Evolutionary conservation across 768 basidiomycete genomes (phyloP).

Genomic region (Lactifluus rugatus): DNA sequence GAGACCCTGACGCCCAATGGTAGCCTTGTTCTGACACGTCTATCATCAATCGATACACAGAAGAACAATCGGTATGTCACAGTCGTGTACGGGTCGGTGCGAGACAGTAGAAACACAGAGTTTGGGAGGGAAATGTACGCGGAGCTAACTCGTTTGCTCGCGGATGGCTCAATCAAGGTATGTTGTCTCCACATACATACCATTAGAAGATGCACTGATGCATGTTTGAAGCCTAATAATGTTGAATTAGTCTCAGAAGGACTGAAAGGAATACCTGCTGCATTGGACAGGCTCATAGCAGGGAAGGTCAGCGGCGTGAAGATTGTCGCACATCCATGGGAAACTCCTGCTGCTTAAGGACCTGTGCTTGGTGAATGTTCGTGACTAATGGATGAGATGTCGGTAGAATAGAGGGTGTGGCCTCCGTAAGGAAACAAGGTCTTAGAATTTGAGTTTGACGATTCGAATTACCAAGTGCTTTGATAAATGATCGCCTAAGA

Average conservation of each 20-base stretch:
- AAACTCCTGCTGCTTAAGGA: neutral
- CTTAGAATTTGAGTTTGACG: too few species aligned
- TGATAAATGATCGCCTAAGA: too few species aligned
- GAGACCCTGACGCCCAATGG: conserved; percentile 16
- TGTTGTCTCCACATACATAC: neutral
- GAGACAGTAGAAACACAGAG: neutral
- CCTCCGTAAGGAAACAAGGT: too few species aligned
- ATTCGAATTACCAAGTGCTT: too few species aligned
- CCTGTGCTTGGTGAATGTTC: neutral
- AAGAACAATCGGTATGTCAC: neutral
- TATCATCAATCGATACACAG: neutral
- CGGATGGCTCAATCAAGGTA: conserved; percentile 13
- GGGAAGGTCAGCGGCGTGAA: conserved; percentile 24
- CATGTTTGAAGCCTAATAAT: conserved; percentile 18
- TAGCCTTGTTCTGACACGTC: conserved; percentile 1
- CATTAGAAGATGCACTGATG: neutral
- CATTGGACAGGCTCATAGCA: conserved; percentile 15
- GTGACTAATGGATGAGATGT: too few species aligned
- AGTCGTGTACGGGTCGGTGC: neutral
- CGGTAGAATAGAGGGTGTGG: too few species aligned
- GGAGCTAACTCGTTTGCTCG: conserved; percentile 1
- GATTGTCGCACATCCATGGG: conserved; percentile 16
- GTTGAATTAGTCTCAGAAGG: conserved; percentile 22
- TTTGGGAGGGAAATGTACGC: conserved; percentile 5
- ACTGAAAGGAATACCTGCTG: conserved; percentile 21